Conservation (phyloP, 148 eudicot species). For the Vaccinium myrtillus region DNA sequence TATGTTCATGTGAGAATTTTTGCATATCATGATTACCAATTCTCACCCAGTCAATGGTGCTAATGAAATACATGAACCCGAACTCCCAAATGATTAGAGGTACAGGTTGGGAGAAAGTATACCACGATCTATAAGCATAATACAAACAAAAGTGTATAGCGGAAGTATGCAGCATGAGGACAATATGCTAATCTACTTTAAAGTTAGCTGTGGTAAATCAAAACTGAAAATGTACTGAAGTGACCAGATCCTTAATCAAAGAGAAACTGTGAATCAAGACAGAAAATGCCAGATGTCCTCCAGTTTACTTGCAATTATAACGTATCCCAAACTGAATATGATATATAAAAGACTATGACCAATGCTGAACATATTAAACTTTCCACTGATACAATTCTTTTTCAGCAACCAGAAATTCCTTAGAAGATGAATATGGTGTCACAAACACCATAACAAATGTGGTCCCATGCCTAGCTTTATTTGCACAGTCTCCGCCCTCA, state of each 20-base stretch:
- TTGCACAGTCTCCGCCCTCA: background rate
- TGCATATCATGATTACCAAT: background rate
- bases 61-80: background rate
- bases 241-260: background rate
- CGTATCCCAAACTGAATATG: background rate
- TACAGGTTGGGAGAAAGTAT: background rate
- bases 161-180: background rate
- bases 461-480: background rate
- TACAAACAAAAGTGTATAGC: background rate
- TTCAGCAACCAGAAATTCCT: slow-evolving; percentile 2
- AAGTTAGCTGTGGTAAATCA: background rate
- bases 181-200: background rate
- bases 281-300: background rate
- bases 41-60: background rate
- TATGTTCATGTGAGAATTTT: background rate
- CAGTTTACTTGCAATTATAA: background rate
- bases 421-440: background rate
- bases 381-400: background rate
- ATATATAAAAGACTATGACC: background rate
- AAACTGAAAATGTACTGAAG: background rate
- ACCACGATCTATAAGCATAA: background rate
- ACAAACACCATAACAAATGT: background rate
- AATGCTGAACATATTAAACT: background rate
- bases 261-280: background rate
- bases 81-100: background rate